Conservation (phyloP, 108 stramenopile genomes). For the Chaetoceros muelleri region DNA sequence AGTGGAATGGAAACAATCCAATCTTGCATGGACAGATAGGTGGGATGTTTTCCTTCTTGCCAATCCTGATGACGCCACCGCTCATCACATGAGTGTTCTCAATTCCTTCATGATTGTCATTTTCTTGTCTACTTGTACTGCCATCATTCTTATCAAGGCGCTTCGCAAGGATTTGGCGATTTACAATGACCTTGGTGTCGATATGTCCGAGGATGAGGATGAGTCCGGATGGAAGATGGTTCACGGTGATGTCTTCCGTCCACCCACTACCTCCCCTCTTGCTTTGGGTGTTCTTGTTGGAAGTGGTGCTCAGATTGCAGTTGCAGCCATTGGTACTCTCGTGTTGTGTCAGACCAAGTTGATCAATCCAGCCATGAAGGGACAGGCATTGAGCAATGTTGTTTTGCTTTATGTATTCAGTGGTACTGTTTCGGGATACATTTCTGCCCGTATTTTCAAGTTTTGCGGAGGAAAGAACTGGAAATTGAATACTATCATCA, state of each 20-base stretch:
- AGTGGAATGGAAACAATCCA: constrained; percentile 76
- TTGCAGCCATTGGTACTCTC: constrained; percentile 66
- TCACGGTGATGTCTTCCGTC: constrained; percentile 97
- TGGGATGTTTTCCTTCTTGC: constrained; percentile 98
- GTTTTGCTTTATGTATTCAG: constrained; percentile 85
- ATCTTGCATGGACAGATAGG: constrained; percentile 86
- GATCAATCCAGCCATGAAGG: constrained; percentile 89
- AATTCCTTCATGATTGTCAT: constrained; percentile 98
- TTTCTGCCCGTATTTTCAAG: constrained; percentile 85
- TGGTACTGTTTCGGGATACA: constrained; percentile 84
- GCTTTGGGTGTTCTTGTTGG: constrained; percentile 82
- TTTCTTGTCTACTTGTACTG: constrained; percentile 93
- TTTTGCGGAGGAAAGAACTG: constrained; percentile 73
- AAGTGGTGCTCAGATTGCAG: constrained; percentile 86
- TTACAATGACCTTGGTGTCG: constrained; percentile 86
- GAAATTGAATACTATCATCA: constrained; percentile 67
- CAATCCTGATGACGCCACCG: constrained; percentile 75
- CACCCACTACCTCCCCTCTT: constrained; percentile 72
- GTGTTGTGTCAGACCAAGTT: constrained; percentile 72
- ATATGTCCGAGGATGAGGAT: constrained; percentile 89
- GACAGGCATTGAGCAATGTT: constrained; percentile 83
- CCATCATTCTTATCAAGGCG: constrained; percentile 89
- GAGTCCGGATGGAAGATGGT: constrained; percentile 98
- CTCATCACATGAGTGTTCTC: constrained; percentile 96
- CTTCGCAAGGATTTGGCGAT: constrained; percentile 91